Evolutionary conservation across 306 rosid genomes (phyloP).

Genomic region (Trifolium fragiferum): DNA sequence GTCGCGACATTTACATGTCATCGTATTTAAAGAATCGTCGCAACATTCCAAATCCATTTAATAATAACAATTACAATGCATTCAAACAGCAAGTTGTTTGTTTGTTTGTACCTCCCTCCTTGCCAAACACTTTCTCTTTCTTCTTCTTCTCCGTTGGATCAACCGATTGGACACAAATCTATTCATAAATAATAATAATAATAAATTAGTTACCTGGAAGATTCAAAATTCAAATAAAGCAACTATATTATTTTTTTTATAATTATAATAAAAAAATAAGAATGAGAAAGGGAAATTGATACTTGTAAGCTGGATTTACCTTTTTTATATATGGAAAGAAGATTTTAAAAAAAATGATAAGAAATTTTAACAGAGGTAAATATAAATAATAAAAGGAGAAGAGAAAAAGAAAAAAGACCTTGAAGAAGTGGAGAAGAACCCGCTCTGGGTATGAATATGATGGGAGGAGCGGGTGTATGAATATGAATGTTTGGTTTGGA

Average conservation of each 20-base stretch:
- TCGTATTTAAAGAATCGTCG: slow-evolving; percentile 45
- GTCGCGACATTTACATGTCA: slow-evolving; percentile 53
- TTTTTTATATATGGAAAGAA: no score
- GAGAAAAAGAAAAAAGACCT: slow-evolving; percentile 47
- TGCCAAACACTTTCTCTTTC: slow-evolving; percentile 24
- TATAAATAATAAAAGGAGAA: neutral
- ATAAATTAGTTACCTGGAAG: neutral
- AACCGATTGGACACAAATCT: slow-evolving; percentile 47
- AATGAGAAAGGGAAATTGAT: neutral
- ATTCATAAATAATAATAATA: slow-evolving; percentile 20
- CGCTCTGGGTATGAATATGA: slow-evolving; percentile 42
- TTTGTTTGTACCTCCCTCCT: slow-evolving; percentile 35
- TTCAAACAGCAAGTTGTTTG: slow-evolving; percentile 19
- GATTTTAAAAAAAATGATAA: no score
- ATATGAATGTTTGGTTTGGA: neutral
- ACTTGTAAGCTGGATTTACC: neutral
- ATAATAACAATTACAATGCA: slow-evolving; percentile 20
- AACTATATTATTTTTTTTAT: neutral
- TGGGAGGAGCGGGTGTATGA: neutral
- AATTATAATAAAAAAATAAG: neutral
- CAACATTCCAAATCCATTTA: slow-evolving; percentile 75
- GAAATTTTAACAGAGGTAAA: neutral
- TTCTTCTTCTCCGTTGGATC: slow-evolving; percentile 16
- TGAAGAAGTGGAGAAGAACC: slow-evolving; percentile 33
- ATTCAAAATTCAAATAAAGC: slow-evolving; percentile 19